A percentile compares a stretch with the other conserved stretches of the same genome.
Conservation (phyloP, 495 filamentous ascomycete species). For the Xylaria castorea region DNA sequence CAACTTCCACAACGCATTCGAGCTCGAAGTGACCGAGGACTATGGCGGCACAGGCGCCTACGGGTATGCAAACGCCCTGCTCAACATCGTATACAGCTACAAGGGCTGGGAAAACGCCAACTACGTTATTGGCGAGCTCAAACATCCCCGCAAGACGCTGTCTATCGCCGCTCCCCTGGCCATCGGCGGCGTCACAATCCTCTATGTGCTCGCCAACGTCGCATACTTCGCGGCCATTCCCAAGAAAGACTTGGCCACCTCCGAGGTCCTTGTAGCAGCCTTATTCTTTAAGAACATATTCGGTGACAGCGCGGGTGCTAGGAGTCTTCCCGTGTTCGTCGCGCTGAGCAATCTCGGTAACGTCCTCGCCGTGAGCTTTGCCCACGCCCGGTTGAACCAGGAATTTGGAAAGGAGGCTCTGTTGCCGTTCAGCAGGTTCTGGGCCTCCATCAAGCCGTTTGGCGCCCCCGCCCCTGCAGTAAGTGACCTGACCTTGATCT, state of each 20-base stretch:
- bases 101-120: slow-evolving; percentile 70
- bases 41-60: slow-evolving; percentile 63
- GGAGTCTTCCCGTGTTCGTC: slow-evolving; percentile 71
- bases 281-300: slow-evolving; percentile 73
- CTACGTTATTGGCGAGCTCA: slow-evolving; percentile 67
- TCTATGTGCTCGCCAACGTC: slow-evolving; percentile 75
- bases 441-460: slow-evolving; percentile 69
- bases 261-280: slow-evolving; percentile 67
- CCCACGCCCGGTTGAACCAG: slow-evolving; percentile 69
- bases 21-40: slow-evolving; percentile 46
- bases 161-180: slow-evolving; percentile 69
- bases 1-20: slow-evolving; percentile 72
- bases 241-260: slow-evolving; percentile 65
- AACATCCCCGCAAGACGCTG: slow-evolving; percentile 67
- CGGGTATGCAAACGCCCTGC: slow-evolving; percentile 66
- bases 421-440: slow-evolving; percentile 65
- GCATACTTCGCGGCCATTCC: slow-evolving; percentile 75
- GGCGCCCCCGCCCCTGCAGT: slow-evolving; percentile 58
- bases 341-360: slow-evolving; percentile 77
- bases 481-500: slow-evolving; percentile 28
- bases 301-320: slow-evolving; percentile 60
- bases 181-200: slow-evolving; percentile 63
- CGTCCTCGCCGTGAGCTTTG: slow-evolving; percentile 72
- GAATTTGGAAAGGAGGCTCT: slow-evolving; percentile 72
- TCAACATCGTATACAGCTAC: slow-evolving; percentile 72